Base-by-base conservation (phyloP, 192 early-diverging fungal species). In the Coemansia sp. region DNA sequence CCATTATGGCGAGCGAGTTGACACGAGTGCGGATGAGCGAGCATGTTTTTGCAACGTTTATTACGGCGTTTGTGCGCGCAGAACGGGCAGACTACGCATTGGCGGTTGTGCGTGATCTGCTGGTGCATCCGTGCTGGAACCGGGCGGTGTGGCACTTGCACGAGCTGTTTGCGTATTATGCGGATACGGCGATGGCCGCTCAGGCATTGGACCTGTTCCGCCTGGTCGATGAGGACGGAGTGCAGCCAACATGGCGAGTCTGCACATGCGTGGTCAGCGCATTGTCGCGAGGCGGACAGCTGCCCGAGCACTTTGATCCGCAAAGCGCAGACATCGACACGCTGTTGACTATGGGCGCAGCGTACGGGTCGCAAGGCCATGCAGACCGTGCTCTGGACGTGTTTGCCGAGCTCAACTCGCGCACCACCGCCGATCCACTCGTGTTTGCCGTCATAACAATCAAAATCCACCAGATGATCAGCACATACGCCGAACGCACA, bases 31-130 rank as follows among this genome's bases (percentile, higher is more conserved):
- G 37, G 47, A 60, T 79, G 72, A 73, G 48, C 21, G 29, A 35
- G 7, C 76, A 62, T n/a, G 37, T 71, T 1, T 80, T 74, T 56
- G 72, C 63, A 19, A 60, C 61, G 29, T 80, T 80, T n/a, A 70
- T 73, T 23, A 57, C 60, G 55, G 43, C 50, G 48, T 80, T 80
- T 71, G 65, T 80, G 17, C 62, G 65, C 7, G 32, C 32, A 8
- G 43, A 47, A 1, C 53, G 62, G 23, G 5, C 63, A n/a, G 72
- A 73, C 62, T 65, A 65, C 21, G 77, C 77, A 14, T 23, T 64
- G 5, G 22, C 22, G 17, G 68, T 29, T n/a, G 15, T 71, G 53
- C 24, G 62, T 4, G 72, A 67, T 19, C 37, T 80, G 57, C 27
- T 68, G 5, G 39, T 17, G 4, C 72, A 80, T 32, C 68, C 68